Evolutionary conservation across 2,329 filamentous ascomycete species (phyloP), one percentile per base, ranked within the genome.

Genomic region (Cytospora schulzeri): DNA sequence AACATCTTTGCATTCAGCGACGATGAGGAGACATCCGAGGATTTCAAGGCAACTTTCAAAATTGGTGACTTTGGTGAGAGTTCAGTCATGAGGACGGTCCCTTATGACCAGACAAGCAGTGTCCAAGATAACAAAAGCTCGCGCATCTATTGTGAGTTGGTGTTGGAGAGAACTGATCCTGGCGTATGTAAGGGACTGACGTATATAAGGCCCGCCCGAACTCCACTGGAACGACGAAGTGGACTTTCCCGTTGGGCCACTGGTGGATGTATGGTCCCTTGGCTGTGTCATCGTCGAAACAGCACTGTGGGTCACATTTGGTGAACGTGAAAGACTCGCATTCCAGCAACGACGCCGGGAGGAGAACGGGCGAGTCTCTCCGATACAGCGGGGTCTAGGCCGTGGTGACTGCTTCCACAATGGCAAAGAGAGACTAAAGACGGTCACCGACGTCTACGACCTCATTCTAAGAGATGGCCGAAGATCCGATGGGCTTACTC

Each of bases 31-130:
- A 22, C 15, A 24, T 0, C 24, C 0, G 14, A 26, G 1, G 3
- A 38, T 0, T 26, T 17, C 12, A 35, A 45, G 15, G 19, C 28
- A 38, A 28, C 11, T 8, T 24, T 60, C 17, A 60, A 60, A 4
- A 54, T 60, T 2, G 33, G 58, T n/a, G 58, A 54, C 33, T 54
- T 60, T 7, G 58, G 58, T 14, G 35, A 45, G 50, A 60, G 58
- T 19, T 29, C 35, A 4, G 53, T 52, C 3, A 54, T 28, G 26
- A 45, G 8, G 8, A 1, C 58, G 3, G 26, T 11, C 4, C 31
- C 58, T 5, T 4, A 2, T 17, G 3, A 15, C 4, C 0, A 26
- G 17, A 35, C 11, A 12, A 60, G 50, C 22, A 24, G 19, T 12
- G 58, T 48, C 3, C 52, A 31, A 5, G 58, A 60, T 4, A 60